These are phyloP conservation scores for Fistulinella cinereoalba DNA, from an alignment of 1,284 basidiomycete species.

Conservation along the genomic window DNA sequence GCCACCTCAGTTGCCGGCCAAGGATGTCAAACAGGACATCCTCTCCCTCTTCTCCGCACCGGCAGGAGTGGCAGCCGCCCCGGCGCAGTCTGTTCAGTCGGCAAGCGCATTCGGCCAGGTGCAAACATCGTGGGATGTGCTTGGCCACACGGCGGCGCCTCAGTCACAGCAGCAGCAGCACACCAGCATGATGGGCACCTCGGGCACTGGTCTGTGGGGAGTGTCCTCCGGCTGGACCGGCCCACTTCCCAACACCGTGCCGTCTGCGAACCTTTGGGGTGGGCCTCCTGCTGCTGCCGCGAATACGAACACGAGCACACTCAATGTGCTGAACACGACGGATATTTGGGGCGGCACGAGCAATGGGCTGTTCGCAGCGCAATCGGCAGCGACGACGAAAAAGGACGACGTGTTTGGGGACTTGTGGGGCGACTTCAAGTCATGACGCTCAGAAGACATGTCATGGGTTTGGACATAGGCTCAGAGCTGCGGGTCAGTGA, in stretches of 20 bases:
- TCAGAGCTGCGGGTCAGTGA: no score
- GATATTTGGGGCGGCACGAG: constrained; percentile 53
- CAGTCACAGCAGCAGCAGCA: constrained; percentile 22
- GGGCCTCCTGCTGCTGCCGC: constrained; percentile 13
- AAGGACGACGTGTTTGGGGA: constrained; percentile 80
- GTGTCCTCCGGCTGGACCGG: constrained; percentile 58
- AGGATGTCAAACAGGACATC: constrained; percentile 84
- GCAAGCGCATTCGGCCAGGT: constrained; percentile 28
- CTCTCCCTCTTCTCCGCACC: constrained; percentile 77
- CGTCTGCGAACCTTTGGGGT: constrained; percentile 44
- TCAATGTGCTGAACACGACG: constrained; percentile 43
- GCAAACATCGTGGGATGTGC: constrained; percentile 20
- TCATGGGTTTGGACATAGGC: no score
- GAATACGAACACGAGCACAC: constrained; percentile 17
- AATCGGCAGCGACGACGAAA: constrained; percentile 43
- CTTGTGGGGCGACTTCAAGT: constrained; percentile 54
- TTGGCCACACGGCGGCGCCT: not conserved
- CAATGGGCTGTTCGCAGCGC: constrained; percentile 37
- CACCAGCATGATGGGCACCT: constrained; percentile 57
- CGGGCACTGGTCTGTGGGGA: constrained; percentile 63
- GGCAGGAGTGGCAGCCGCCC: no score
- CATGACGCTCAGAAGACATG: no score
- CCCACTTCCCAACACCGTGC: constrained; percentile 21
- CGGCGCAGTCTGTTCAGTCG: constrained; percentile 34
- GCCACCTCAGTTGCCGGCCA: constrained; percentile 44